Percentiles rank a stretch among this genome's conserved stretches.
Evolutionary conservation across 2,329 filamentous ascomycete species (phyloP).

Genomic region (Tricladium varicosporioides): DNA sequence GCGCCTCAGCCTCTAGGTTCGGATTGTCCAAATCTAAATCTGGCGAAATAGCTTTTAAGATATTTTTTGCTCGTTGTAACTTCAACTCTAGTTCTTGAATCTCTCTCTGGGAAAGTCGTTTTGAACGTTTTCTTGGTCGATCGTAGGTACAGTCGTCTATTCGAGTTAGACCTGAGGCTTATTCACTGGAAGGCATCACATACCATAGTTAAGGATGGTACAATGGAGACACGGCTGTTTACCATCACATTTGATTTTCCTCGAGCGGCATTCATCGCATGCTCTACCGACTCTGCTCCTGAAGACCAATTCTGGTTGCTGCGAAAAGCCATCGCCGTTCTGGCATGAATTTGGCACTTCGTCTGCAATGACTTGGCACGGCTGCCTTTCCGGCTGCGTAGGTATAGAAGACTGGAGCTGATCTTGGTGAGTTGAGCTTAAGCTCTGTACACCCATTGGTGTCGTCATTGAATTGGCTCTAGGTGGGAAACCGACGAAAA

Average conservation of each 20-base stretch:
- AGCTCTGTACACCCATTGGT: neutral
- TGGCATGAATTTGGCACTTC: neutral
- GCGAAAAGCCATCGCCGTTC: conserved; percentile 1
- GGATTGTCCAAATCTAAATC: conserved; percentile 73
- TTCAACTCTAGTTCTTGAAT: conserved; percentile 65
- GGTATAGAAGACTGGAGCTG: neutral
- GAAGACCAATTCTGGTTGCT: conserved; percentile 2
- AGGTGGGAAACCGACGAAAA: neutral
- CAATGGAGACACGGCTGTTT: conserved; percentile 4
- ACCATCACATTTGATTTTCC: conserved; percentile 9
- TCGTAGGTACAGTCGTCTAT: conserved; percentile 24
- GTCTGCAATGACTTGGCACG: neutral
- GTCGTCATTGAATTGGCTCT: conserved; percentile 2
- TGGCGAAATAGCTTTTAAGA: conserved; percentile 59
- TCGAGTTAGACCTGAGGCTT: neutral
- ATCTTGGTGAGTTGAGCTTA: neutral
- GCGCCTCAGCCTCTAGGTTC: conserved; percentile 70
- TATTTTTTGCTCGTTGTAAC: conserved; percentile 61
- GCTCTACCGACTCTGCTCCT: conserved; percentile 3
- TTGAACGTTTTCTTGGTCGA: conserved; percentile 1
- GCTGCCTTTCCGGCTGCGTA: conserved; percentile 1
- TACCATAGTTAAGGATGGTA: conserved; percentile 1
- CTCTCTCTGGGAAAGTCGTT: conserved; percentile 32
- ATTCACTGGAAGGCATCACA: neutral
- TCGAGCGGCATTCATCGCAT: conserved; percentile 9